Conservation (phyloP, 2,329 filamentous ascomycete genomes). For the Ophiocordyceps unilateralis region DNA sequence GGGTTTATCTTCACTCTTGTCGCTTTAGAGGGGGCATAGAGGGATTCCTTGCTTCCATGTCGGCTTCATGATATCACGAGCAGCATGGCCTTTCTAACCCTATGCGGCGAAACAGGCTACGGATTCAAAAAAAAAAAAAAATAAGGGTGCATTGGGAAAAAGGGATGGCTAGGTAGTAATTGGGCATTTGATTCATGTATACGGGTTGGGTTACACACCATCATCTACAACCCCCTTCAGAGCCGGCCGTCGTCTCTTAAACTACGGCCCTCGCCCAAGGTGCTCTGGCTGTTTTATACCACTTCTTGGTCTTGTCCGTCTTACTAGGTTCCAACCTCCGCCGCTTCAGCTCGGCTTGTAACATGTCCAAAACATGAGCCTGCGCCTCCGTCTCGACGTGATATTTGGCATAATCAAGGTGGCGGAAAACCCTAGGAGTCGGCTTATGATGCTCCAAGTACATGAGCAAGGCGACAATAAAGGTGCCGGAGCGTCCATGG, state of each 20-base stretch:
- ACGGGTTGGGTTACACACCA: too few species aligned
- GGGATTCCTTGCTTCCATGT: not conserved
- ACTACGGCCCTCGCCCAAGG: too few species aligned
- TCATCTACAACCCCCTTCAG: too few species aligned
- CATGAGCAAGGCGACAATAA: slow-evolving; percentile 2
- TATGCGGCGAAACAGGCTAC: not conserved
- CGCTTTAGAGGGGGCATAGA: too few species aligned
- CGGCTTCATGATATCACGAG: not conserved
- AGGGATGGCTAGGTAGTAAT: too few species aligned
- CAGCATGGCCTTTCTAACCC: too few species aligned
- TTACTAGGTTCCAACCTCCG: not conserved
- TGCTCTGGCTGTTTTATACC: too few species aligned
- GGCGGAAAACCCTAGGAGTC: not conserved
- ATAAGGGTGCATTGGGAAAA: too few species aligned
- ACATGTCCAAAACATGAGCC: not conserved
- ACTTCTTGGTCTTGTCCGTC: not conserved
- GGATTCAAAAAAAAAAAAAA: too few species aligned
- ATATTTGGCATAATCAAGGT: not conserved
- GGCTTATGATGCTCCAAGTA: not conserved
- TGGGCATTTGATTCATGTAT: too few species aligned
- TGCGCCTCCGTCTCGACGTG: not conserved
- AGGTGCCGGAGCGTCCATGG: slow-evolving; percentile 2
- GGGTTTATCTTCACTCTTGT: too few species aligned
- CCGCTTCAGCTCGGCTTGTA: not conserved
- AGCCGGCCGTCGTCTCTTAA: too few species aligned